Conservation (phyloP, 1,139 yeast genomes). For the Eremothecium gossypii region DNA sequence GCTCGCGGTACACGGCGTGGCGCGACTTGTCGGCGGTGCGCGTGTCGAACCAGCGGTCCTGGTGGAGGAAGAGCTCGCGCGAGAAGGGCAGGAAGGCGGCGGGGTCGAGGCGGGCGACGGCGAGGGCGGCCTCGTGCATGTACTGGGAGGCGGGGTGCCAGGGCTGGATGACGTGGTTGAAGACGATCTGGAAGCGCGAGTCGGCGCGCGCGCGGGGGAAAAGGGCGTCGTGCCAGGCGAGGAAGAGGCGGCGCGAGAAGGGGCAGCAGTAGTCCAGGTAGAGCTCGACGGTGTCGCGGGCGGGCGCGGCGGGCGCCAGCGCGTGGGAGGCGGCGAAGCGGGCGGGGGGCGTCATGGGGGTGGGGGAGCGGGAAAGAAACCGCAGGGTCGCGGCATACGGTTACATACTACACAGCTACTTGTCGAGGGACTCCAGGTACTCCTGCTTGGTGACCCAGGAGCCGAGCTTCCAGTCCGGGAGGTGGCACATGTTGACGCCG, state of each 20-base stretch:
- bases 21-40: constrained; percentile 47
- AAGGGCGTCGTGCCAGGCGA: constrained; percentile 43
- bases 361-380: constrained; percentile 25
- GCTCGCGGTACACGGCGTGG: constrained; percentile 44
- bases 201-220: constrained; percentile 42
- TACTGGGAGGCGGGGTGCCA: constrained; percentile 74
- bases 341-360: constrained; percentile 9
- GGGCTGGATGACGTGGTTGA: constrained; percentile 68
- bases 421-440: constrained; percentile 8
- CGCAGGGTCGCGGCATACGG: background rate
- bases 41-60: constrained; percentile 51
- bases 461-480: constrained; percentile 26
- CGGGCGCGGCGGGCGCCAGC: background rate
- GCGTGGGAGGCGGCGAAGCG: background rate
- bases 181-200: constrained; percentile 43
- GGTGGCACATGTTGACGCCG: constrained; percentile 21
- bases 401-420: background rate
- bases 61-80: constrained; percentile 43
- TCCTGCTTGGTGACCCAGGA: constrained; percentile 22
- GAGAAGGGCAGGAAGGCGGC: constrained; percentile 57
- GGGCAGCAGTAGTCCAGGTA: constrained; percentile 78
- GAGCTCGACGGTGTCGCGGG: constrained; percentile 38
- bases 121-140: constrained; percentile 65
- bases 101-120: constrained; percentile 52
- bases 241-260: constrained; percentile 56